These are phyloP conservation scores for Esteya vermicola DNA, from an alignment of 2,329 filamentous ascomycete genomes.

Conservation along the genomic window DNA sequence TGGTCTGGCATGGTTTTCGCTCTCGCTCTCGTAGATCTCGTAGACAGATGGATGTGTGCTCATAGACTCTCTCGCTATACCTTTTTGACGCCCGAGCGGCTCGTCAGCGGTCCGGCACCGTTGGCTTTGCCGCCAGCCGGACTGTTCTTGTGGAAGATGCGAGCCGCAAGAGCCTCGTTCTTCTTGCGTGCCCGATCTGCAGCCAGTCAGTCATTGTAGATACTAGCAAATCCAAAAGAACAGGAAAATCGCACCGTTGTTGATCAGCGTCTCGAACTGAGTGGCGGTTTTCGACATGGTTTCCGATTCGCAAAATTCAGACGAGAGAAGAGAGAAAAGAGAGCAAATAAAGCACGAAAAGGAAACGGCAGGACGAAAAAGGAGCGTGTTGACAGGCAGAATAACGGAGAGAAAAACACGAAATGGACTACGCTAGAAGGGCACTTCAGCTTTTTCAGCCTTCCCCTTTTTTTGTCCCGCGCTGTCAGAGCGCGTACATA, in stretches of 20 bases:
- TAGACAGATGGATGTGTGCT: background rate
- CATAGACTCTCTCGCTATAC: no score
- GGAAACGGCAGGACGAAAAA: no score
- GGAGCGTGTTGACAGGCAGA: no score
- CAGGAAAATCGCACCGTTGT: constrained; percentile 27
- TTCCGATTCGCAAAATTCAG: background rate
- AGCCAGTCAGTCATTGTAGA: no score
- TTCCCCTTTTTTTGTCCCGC: no score
- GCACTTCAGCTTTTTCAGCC: no score
- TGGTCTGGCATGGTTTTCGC: no score
- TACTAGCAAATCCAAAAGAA: no score
- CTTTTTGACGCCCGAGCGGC: constrained; percentile 61
- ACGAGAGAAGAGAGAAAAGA: background rate
- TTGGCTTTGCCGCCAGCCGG: constrained; percentile 30
- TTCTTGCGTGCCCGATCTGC: constrained; percentile 56
- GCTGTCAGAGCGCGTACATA: no score
- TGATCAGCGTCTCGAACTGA: constrained; percentile 41
- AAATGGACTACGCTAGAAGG: no score
- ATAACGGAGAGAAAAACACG: no score
- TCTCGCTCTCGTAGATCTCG: no score
- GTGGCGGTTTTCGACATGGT: constrained; percentile 21
- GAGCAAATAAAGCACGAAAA: background rate
- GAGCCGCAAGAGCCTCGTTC: constrained; percentile 55
- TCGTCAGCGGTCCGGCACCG: constrained; percentile 44
- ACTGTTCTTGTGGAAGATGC: constrained; percentile 51